Conservation (phyloP, 106 monocot species). For the Allium fistulosum region DNA sequence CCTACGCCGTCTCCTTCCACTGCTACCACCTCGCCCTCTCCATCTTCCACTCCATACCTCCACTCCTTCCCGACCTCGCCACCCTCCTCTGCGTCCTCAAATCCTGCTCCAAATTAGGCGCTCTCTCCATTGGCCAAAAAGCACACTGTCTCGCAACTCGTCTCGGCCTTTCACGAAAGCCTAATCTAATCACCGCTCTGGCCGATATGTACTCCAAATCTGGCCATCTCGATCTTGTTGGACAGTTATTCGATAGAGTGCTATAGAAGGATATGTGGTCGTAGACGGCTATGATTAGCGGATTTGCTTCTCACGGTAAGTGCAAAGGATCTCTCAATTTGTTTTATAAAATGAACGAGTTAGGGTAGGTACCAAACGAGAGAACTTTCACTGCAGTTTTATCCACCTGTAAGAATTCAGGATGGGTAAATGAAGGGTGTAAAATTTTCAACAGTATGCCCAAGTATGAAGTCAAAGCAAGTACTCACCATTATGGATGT, state of each 20-base stretch:
- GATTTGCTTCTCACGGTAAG: constrained; percentile 33
- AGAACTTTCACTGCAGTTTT: constrained; percentile 32
- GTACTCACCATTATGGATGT: constrained; percentile 55
- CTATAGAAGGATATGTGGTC: constrained; percentile 6
- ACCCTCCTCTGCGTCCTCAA: constrained; percentile 9
- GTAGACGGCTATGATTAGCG: constrained; percentile 31
- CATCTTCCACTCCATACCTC: constrained; percentile 3
- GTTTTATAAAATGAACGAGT: constrained; percentile 30
- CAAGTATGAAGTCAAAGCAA: not conserved
- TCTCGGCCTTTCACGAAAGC: constrained; percentile 4
- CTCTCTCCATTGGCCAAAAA: constrained; percentile 6
- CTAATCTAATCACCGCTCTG: constrained; percentile 12
- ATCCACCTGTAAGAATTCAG: constrained; percentile 35
- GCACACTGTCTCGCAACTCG: not conserved
- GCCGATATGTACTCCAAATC: constrained; percentile 15
- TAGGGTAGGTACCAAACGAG: constrained; percentile 25
- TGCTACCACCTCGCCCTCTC: too few species aligned
- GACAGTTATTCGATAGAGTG: not conserved
- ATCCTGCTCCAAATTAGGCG: constrained; percentile 11
- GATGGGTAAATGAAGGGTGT: constrained; percentile 32
- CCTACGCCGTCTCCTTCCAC: too few species aligned
- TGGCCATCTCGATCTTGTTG: constrained; percentile 8
- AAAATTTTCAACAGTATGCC: constrained; percentile 24
- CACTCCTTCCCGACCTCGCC: constrained; percentile 7
- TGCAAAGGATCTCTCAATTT: constrained; percentile 27